phyloP scores from a whole-genome alignment of 257 asterid species.

The Lycium ferocissimum region DNA sequence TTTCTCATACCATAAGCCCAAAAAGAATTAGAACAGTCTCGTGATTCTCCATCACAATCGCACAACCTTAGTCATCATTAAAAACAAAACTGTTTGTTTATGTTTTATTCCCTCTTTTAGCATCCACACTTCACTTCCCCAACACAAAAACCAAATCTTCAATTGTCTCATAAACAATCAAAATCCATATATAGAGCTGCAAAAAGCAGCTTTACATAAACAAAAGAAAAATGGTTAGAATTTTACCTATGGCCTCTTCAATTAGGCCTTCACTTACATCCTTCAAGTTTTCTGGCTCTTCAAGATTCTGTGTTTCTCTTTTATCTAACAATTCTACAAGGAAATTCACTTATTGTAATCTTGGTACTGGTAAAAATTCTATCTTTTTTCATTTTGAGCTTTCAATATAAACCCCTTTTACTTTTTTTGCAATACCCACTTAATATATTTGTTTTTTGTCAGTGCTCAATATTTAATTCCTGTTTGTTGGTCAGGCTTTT shows the following conservation, averaged over 20 bases:
- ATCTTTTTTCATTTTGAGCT: not conserved
- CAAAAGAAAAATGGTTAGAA: constrained; percentile 55
- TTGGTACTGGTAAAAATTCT: constrained; percentile 52
- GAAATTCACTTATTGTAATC: constrained; percentile 47
- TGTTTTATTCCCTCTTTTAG: not conserved
- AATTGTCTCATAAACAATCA: not conserved
- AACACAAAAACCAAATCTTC: constrained; percentile 19
- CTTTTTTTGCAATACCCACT: not conserved
- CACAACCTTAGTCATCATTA: constrained; percentile 11
- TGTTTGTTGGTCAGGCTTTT: not conserved
- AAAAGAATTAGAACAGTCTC: not conserved
- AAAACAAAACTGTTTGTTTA: not conserved
- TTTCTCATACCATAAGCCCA: not conserved
- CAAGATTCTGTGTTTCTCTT: constrained; percentile 52
- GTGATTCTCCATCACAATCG: not conserved
- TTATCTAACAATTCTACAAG: constrained; percentile 43
- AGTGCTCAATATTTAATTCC: not conserved
- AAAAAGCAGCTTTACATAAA: constrained; percentile 15
- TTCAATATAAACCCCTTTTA: not conserved
- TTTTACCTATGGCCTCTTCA: constrained; percentile 86
- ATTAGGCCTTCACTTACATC: constrained; percentile 83
- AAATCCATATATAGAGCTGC: not conserved
- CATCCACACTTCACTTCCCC: not conserved
- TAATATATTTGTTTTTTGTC: not conserved
- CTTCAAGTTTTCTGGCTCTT: constrained; percentile 47